phyloP scores from a whole-genome alignment of 1,284 basidiomycete species.

The Boletus mariae region DNA sequence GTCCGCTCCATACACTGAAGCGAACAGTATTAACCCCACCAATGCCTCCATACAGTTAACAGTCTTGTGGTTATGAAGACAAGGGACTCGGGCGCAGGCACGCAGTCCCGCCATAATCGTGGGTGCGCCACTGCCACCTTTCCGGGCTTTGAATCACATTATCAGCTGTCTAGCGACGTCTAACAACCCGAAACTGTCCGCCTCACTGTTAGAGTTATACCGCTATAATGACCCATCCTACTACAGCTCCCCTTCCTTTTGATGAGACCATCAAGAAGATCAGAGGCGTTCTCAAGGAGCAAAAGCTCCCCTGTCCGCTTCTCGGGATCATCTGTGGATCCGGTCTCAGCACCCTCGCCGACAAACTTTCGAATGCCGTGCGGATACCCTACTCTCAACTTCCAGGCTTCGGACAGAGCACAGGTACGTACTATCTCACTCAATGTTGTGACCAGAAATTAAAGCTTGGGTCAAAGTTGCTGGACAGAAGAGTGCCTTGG shows the following conservation, averaged over 20 bases:
- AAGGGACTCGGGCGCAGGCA: too few species aligned
- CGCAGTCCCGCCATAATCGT: too few species aligned
- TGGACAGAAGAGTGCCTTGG: conserved; percentile 74
- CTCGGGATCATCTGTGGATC: conserved; percentile 81
- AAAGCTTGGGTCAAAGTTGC: conserved; percentile 41
- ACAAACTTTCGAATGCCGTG: conserved; percentile 50
- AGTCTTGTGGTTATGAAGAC: too few species aligned
- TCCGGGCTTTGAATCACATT: too few species aligned
- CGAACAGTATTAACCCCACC: too few species aligned
- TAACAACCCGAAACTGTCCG: too few species aligned
- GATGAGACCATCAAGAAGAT: conserved; percentile 39
- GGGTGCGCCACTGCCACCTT: too few species aligned
- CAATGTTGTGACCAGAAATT: neutral
- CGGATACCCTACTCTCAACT: conserved; percentile 58
- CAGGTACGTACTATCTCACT: conserved; percentile 45
- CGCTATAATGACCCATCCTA: conserved; percentile 13
- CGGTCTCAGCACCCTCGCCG: conserved; percentile 64
- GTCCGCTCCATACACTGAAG: too few species aligned
- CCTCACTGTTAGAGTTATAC: too few species aligned
- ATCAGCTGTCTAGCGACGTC: too few species aligned
- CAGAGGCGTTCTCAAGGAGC: conserved; percentile 36
- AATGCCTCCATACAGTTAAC: too few species aligned
- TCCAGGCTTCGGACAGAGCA: conserved; percentile 70
- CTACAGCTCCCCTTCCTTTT: conserved; percentile 29
- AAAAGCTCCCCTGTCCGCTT: conserved; percentile 47